Evolutionary conservation across 176 grass and related monocot genomes (phyloP), one percentile per base, ranked within the genome.

Genomic region (Oryza nivara): DNA sequence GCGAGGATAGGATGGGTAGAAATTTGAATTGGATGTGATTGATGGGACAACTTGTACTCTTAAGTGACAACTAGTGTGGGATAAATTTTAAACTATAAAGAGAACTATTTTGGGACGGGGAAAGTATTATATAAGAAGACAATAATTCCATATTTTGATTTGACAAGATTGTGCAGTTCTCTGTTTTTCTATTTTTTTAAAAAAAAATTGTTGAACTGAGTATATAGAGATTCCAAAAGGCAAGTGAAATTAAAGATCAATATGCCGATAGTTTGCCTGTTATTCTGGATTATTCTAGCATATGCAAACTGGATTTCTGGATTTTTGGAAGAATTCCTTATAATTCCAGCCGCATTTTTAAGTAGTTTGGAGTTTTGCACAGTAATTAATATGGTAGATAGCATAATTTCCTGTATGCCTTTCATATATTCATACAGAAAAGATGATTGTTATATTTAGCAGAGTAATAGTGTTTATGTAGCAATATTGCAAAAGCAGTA

Each of bases 141-240:
- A 76, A 15, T 51, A 65, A 38, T 54, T 49, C 65, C 51, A 70
- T 69, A 10, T 65, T 68, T 89, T 85, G 72, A 89, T 73, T 80
- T 89, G 83, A 77, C 72, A 76, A 81, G 65, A 76, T 78, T 17
- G 70, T 89, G 65, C 65, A 67, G 52, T 44, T 13, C 83, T 58
- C 77, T 28, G 35, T 80, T 76, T 76, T 63, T 49, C 30, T 32
- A 32, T 36, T 38, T 38, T 38, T 38, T 6, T 6, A 6, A 38
- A 38, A 38, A 38, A 38, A 38, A 6, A 38, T 7, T 1, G 7
- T 86, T 43, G 10, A 15, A 35, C 34, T 1, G 23, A 32, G 72
- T 30, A 32, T 30, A 32, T 30, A 58, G 35, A 69, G 72, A 67
- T 69, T 58, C 17, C 35, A 12, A 61, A 61, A 9, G 7, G 20